A percentile compares a stretch with the other conserved stretches of the same genome.
phyloP scores from a whole-genome alignment of 371 early-diverging fungal genomes.

The Lichtheimia ornata region DNA sequence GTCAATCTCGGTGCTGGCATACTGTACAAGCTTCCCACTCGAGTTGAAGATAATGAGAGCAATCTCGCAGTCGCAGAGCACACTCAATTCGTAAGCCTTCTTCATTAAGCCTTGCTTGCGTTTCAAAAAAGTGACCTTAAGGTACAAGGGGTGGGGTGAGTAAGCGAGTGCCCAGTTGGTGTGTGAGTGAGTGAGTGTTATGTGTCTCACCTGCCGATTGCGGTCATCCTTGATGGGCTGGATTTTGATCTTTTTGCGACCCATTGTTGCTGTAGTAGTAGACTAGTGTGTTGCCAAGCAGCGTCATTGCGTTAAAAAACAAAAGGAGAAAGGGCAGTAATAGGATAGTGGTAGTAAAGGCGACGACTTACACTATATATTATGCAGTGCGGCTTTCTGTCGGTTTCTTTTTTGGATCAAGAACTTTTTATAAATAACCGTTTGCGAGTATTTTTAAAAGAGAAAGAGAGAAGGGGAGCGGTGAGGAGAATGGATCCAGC shows the following conservation, averaged over 20 bases:
- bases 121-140: conserved; percentile 91
- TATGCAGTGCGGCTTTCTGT: conserved; percentile 17
- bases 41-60: conserved; percentile 92
- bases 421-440: conserved; percentile 13
- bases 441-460: conserved; percentile 12
- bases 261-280: conserved; percentile 59
- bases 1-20: conserved; percentile 91
- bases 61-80: conserved; percentile 97
- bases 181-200: not conserved
- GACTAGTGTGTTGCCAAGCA: too few species aligned
- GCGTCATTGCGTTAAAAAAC: too few species aligned
- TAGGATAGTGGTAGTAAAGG: conserved; percentile 6
- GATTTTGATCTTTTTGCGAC: conserved; percentile 97
- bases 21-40: conserved; percentile 91
- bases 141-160: not conserved
- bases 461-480: not conserved
- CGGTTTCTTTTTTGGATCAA: conserved; percentile 19
- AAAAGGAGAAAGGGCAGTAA: conserved; percentile 3
- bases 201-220: conserved; percentile 78
- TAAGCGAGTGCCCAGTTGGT: not conserved
- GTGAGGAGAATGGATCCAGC: not conserved
- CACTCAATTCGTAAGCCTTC: conserved; percentile 98
- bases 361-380: conserved; percentile 10
- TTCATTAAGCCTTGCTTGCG: conserved; percentile 98
- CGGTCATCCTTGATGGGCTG: conserved; percentile 92